Base-by-base conservation (phyloP, 139 green algal species). In the Penium margaritaceum region DNA sequence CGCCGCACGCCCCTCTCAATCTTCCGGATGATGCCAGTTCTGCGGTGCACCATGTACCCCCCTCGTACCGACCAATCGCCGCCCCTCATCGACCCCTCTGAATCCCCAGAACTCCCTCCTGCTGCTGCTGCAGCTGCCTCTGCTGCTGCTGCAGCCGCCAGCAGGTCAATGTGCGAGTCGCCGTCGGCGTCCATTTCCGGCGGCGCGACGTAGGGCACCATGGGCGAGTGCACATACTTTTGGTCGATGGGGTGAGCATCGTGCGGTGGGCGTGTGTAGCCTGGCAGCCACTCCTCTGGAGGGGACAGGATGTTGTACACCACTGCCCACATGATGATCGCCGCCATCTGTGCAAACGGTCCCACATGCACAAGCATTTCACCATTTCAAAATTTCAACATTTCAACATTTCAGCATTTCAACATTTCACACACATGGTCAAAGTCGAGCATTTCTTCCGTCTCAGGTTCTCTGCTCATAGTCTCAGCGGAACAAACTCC, bases 301-400 rank as follows among this genome's bases (percentile, higher is more conserved):
- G 68, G 68, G 29, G 30, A 19, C 24, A 75, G n/a, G 36, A 66
- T 64, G 47, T 75, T 75, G n/a, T 75, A 75, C 9, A 66, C 68
- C 38, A 68, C 27, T 29, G 47, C 54, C 68, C 68, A 75, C 68
- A 75, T 75, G 1, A 75, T 67, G 15, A 75, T 75, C 27, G 68
- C 68, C 37, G 68, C 68, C 68, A 75, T 75, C 68, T 75, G 68
- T 15, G n/a, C n/a, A n/a, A n/a, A n/a, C n/a, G n/a, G n/a, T n/a
- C n/a, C n/a, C n/a, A n/a, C n/a, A n/a, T n/a, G n/a, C n/a, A n/a
- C n/a, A n/a, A n/a, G n/a, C n/a, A n/a, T n/a, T n/a, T n/a, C n/a
- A n/a, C n/a, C n/a, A n/a, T n/a, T n/a, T n/a, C n/a, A n/a, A n/a
- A n/a, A n/a, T n/a, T n/a, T n/a, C n/a, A n/a, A n/a, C n/a, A n/a